phyloP scores from a whole-genome alignment of 306 rosid genomes.

The Lathyrus sativus region DNA sequence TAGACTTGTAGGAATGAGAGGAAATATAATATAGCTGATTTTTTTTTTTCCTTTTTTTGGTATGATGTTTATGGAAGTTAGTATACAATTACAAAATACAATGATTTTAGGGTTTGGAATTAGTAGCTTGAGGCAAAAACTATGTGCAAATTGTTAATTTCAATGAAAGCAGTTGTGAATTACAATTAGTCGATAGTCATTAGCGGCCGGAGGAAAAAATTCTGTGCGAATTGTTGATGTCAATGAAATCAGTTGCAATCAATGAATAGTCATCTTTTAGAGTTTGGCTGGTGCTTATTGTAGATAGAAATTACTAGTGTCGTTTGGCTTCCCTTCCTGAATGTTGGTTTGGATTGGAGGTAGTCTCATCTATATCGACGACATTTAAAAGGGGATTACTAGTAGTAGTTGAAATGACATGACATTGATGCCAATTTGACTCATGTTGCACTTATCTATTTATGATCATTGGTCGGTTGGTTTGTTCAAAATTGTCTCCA shows the following conservation, averaged over 20 bases:
- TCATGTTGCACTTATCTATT: background rate
- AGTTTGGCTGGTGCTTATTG: conserved; percentile 14
- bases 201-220: background rate
- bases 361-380: too few species aligned
- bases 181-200: too few species aligned
- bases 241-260: background rate
- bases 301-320: background rate
- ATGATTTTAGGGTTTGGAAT: conserved; percentile 14
- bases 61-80: background rate
- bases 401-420: conserved; percentile 26
- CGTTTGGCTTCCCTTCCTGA: too few species aligned
- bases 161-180: background rate
- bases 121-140: background rate
- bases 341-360: too few species aligned
- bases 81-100: conserved; percentile 9
- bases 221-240: background rate
- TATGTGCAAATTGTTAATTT: background rate
- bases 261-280: conserved; percentile 7
- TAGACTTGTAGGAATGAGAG: background rate
- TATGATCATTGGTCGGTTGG: conserved; percentile 8
- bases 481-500: background rate
- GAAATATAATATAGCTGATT: background rate
- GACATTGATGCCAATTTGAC: background rate
- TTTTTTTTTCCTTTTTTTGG: conserved; percentile 17
- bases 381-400: too few species aligned